These are phyloP conservation scores for Jamesozyma gamospora DNA, from an alignment of 805 yeast species.

Conservation along the genomic window DNA sequence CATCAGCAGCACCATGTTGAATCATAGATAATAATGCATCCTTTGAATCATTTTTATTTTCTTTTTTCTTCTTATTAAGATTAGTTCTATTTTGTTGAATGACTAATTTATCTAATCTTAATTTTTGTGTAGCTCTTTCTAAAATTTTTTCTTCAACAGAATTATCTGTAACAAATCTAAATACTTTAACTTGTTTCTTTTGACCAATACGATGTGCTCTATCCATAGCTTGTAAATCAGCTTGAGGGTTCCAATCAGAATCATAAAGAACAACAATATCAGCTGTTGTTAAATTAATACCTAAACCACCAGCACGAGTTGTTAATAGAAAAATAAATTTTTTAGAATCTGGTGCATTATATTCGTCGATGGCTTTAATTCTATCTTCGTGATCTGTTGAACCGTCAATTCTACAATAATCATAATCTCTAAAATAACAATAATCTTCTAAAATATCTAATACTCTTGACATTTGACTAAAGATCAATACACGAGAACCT, in stretches of 20 bases:
- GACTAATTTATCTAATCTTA: slow-evolving; percentile 70
- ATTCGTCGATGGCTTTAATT: slow-evolving; percentile 66
- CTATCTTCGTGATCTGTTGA: slow-evolving; percentile 73
- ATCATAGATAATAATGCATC: slow-evolving; percentile 74
- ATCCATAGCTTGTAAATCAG: slow-evolving; percentile 84
- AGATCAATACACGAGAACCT: slow-evolving; percentile 70
- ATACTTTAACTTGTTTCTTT: slow-evolving; percentile 72
- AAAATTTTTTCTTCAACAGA: slow-evolving; percentile 77
- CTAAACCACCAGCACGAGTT: slow-evolving; percentile 86
- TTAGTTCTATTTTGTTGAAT: slow-evolving; percentile 61
- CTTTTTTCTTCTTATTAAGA: slow-evolving; percentile 17
- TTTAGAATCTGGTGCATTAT: slow-evolving; percentile 61
- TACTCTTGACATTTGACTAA: slow-evolving; percentile 78
- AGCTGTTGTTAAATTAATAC: slow-evolving; percentile 74
- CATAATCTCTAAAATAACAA: slow-evolving; percentile 55
- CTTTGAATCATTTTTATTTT: slow-evolving; percentile 36
- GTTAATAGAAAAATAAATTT: slow-evolving; percentile 70
- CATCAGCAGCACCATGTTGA: slow-evolving; percentile 70
- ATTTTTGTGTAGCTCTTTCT: slow-evolving; percentile 72
- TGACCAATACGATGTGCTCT: slow-evolving; percentile 86
- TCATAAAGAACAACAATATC: slow-evolving; percentile 68
- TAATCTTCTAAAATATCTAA: slow-evolving; percentile 75
- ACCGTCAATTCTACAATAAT: slow-evolving; percentile 76
- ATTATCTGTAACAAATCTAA: slow-evolving; percentile 67
- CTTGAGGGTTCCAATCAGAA: slow-evolving; percentile 86